A percentile compares a stretch with the other conserved stretches of the same genome.
These are phyloP conservation scores for Oidiodendron maius DNA, from an alignment of 495 filamentous ascomycete species.

Conservation along the genomic window DNA sequence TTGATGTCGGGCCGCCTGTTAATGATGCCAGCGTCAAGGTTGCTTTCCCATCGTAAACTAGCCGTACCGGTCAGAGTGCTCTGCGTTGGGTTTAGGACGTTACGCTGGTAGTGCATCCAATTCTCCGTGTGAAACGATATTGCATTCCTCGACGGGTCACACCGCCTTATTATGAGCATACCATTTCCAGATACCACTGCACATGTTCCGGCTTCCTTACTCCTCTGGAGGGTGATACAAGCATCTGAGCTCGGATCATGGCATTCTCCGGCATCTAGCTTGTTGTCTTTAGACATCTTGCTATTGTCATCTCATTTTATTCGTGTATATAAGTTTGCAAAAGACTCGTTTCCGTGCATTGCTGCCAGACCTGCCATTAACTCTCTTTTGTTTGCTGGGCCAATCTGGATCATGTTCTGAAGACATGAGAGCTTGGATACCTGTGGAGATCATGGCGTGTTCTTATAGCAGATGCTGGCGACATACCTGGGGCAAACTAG, in stretches of 20 bases:
- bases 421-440: constrained; percentile 15
- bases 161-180: no score
- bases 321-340: constrained; percentile 17
- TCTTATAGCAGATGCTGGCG: not conserved
- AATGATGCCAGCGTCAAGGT: not conserved
- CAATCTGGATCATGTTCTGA: constrained; percentile 12
- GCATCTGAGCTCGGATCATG: no score
- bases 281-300: no score
- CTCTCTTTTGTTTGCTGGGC: constrained; percentile 5
- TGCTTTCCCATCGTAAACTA: not conserved
- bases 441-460: not conserved
- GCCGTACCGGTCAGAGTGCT: not conserved
- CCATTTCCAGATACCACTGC: no score
- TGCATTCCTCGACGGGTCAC: constrained; percentile 9
- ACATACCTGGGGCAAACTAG: not conserved
- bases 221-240: constrained; percentile 19
- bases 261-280: constrained; percentile 1
- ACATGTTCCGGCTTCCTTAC: constrained; percentile 6
- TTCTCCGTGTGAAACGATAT: constrained; percentile 16
- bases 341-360: constrained; percentile 3
- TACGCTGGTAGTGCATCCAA: constrained; percentile 12
- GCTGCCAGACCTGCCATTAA: not conserved
- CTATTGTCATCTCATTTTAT: constrained; percentile 4
- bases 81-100: constrained; percentile 8
- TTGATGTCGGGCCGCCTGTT: constrained; percentile 11